Evolutionary conservation across 129 eudicot genomes (phyloP).

Genomic region (Artemisia tridentata): DNA sequence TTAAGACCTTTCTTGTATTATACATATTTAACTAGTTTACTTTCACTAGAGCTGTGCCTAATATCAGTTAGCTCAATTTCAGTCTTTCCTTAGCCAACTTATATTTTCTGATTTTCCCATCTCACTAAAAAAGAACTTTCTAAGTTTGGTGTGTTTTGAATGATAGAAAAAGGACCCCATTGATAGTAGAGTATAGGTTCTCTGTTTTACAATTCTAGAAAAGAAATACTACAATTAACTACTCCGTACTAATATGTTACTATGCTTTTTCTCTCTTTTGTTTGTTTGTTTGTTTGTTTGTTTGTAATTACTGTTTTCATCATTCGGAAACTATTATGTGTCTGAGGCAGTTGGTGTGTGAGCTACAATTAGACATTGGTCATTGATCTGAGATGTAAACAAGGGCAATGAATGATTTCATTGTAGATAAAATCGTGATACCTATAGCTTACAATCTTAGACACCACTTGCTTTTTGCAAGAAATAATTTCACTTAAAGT

Average conservation of each 20-base stretch:
- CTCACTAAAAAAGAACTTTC: background rate
- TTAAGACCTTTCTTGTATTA: background rate
- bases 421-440: slow-evolving; percentile 5
- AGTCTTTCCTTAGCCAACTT: background rate
- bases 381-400: background rate
- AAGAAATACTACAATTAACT: background rate
- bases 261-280: background rate
- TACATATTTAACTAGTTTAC: background rate
- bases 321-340: background rate
- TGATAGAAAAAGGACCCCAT: slow-evolving; percentile 6
- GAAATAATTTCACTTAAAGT: background rate
- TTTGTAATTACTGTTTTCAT: background rate
- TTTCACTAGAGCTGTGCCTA: background rate
- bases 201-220: background rate
- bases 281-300: too few relatives aligned
- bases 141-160: background rate
- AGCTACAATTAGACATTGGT: slow-evolving; percentile 11
- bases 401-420: slow-evolving; percentile 8
- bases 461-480: background rate
- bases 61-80: slow-evolving; percentile 6
- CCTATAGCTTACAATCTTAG: background rate
- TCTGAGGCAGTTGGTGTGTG: slow-evolving; percentile 4
- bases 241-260: background rate
- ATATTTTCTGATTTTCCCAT: background rate
- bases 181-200: background rate